phyloP scores from a whole-genome alignment of 805 yeast genomes.

The Komagataella phaffii region DNA sequence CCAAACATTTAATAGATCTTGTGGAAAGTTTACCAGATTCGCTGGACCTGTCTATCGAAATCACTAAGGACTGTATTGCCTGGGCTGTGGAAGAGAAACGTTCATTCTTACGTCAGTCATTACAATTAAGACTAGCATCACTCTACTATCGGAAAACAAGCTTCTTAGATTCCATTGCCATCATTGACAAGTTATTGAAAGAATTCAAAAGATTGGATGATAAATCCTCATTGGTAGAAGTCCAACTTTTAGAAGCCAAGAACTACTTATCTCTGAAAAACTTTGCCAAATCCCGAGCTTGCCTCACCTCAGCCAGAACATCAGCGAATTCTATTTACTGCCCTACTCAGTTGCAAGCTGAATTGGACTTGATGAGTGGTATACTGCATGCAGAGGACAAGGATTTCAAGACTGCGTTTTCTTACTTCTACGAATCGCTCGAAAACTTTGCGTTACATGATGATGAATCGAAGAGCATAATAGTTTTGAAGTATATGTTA shows the following conservation, averaged over 20 bases:
- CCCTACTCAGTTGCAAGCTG: constrained; percentile 89
- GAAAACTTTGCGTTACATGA: constrained; percentile 62
- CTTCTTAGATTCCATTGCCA: constrained; percentile 57
- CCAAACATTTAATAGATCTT: constrained; percentile 67
- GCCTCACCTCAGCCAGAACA: constrained; percentile 89
- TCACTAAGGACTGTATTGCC: constrained; percentile 67
- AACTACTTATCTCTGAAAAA: constrained; percentile 87
- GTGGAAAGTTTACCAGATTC: constrained; percentile 50
- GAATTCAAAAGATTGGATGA: constrained; percentile 94
- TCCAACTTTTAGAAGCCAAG: constrained; percentile 81
- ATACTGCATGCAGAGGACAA: constrained; percentile 92
- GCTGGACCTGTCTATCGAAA: constrained; percentile 55
- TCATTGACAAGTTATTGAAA: constrained; percentile 57
- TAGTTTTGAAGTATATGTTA: constrained; percentile 83
- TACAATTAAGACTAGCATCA: constrained; percentile 73
- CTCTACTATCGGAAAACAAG: constrained; percentile 51
- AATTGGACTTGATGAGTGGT: constrained; percentile 90
- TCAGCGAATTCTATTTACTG: constrained; percentile 95
- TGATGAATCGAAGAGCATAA: constrained; percentile 43
- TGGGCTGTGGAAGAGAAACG: constrained; percentile 83
- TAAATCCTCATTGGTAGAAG: constrained; percentile 89
- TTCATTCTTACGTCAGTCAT: constrained; percentile 76
- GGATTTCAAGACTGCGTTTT: constrained; percentile 91
- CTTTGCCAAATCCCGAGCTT: constrained; percentile 81
- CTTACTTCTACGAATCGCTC: constrained; percentile 90